Percentiles rank a stretch among this genome's conserved stretches.
phyloP scores from a whole-genome alignment of 73 alveolate species.

The Symbiodinium natans region DNA sequence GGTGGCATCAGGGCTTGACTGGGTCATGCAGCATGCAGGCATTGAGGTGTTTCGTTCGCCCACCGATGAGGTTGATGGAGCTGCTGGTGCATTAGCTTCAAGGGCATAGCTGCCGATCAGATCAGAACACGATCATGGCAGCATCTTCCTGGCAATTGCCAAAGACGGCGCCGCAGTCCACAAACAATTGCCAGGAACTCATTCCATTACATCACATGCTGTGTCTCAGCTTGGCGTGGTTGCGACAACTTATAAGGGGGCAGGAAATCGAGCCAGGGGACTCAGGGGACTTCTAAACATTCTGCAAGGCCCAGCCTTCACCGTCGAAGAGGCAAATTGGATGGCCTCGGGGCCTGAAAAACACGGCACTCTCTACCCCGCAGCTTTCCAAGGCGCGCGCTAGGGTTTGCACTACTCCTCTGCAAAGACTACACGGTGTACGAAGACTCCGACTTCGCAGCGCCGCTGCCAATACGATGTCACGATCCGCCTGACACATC shows the following conservation, averaged over 20 bases:
- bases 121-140: conserved; percentile 45
- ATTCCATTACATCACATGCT: too few relatives aligned
- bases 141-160: not conserved
- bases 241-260: not conserved
- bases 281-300: too few relatives aligned
- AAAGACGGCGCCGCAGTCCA: too few relatives aligned
- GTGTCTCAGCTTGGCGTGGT: not conserved
- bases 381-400: too few relatives aligned
- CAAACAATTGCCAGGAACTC: too few relatives aligned
- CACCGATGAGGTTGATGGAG: not conserved
- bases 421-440: too few relatives aligned
- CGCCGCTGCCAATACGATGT: conserved; percentile 60
- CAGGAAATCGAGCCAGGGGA: too few relatives aligned
- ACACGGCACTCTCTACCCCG: too few relatives aligned
- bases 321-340: conserved; percentile 23
- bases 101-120: not conserved
- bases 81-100: not conserved
- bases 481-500: conserved; percentile 51
- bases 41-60: not conserved
- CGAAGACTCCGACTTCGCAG: conserved; percentile 9
- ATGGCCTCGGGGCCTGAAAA: conserved; percentile 60
- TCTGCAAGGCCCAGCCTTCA: conserved; percentile 8
- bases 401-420: too few relatives aligned
- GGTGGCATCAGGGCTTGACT: not conserved
- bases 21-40: not conserved